Conservation (phyloP, 345 rosid genomes). For the Stellera chamaejasme region DNA sequence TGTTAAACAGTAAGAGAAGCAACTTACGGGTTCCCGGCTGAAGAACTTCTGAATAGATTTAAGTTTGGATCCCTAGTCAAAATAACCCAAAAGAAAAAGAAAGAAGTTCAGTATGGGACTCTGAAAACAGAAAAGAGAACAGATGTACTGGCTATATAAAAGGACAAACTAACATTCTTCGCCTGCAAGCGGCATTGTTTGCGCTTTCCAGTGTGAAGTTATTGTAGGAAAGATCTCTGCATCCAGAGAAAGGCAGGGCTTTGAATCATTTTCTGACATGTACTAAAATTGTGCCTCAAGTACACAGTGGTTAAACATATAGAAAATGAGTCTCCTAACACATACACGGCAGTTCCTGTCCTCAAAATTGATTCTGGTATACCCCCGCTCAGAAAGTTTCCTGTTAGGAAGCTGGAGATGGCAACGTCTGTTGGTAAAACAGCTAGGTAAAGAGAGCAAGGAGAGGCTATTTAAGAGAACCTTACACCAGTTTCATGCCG, state of each 20-base stretch:
- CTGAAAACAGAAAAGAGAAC: slow-evolving; percentile 1
- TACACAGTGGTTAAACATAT: background rate
- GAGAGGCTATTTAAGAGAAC: background rate
- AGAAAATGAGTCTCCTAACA: background rate
- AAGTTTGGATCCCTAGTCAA: slow-evolving; percentile 26
- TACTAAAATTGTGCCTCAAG: background rate
- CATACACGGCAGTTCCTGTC: slow-evolving; percentile 24
- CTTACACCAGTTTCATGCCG: slow-evolving; percentile 13
- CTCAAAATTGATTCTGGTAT: slow-evolving; percentile 19
- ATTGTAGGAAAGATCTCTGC: slow-evolving; percentile 79
- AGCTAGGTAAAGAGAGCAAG: background rate
- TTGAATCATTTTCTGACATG: background rate
- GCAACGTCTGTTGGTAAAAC: background rate
- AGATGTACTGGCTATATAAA: background rate
- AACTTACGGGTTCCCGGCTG: slow-evolving; percentile 27
- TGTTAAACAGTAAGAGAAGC: background rate
- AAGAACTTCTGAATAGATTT: slow-evolving; percentile 37
- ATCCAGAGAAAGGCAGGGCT: slow-evolving; percentile 15
- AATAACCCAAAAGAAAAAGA: slow-evolving; percentile 2
- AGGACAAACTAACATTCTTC: background rate
- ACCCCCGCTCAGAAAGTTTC: slow-evolving; percentile 20
- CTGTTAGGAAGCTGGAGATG: slow-evolving; percentile 17
- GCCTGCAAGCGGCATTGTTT: slow-evolving; percentile 19
- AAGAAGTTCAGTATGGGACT: background rate
- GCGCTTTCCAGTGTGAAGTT: slow-evolving; percentile 47